Evolutionary conservation across 2,329 filamentous ascomycete species (phyloP).

Genomic region (Neurospora sp.): DNA sequence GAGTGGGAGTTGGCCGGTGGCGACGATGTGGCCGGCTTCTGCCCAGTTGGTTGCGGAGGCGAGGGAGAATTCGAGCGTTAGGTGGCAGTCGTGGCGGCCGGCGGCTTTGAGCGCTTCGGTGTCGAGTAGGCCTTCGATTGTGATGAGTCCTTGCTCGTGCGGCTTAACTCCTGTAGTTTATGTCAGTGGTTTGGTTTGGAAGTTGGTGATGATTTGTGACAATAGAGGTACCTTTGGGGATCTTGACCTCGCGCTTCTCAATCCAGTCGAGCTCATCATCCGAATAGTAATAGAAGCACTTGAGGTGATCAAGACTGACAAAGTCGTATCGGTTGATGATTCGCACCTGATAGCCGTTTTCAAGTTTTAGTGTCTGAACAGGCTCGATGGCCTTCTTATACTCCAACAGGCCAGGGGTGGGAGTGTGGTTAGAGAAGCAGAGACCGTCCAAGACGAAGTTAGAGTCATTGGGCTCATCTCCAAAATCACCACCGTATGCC

Average conservation of each 20-base stretch:
- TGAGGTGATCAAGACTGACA: conserved; percentile 38
- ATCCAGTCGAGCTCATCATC: conserved; percentile 31
- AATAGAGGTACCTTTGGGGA: conserved; percentile 29
- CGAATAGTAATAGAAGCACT: conserved; percentile 25
- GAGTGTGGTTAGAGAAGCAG: conserved; percentile 36
- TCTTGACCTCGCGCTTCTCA: conserved; percentile 23
- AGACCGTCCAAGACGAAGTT: conserved; percentile 46
- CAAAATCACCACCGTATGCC: conserved; percentile 47
- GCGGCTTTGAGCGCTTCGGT: conserved; percentile 12
- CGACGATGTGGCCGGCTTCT: conserved; percentile 38
- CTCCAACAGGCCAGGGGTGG: conserved; percentile 42
- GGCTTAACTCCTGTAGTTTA: conserved; percentile 30
- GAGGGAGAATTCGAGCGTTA: conserved; percentile 38
- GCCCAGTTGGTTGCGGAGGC: conserved; percentile 39
- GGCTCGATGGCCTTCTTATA: conserved; percentile 52
- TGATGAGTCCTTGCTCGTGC: conserved; percentile 28
- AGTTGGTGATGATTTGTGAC: neutral
- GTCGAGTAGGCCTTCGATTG: conserved; percentile 23
- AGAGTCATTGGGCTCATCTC: conserved; percentile 44
- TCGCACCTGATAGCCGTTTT: conserved; percentile 29
- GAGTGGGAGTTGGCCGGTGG: conserved; percentile 38
- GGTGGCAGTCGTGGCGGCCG: conserved; percentile 29
- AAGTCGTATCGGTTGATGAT: conserved; percentile 48
- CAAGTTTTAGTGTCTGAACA: conserved; percentile 38
- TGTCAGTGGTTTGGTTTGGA: neutral